Evolutionary conservation across 2,329 filamentous ascomycete genomes (phyloP).

Genomic region (Penicillium fuscoglaucum): DNA sequence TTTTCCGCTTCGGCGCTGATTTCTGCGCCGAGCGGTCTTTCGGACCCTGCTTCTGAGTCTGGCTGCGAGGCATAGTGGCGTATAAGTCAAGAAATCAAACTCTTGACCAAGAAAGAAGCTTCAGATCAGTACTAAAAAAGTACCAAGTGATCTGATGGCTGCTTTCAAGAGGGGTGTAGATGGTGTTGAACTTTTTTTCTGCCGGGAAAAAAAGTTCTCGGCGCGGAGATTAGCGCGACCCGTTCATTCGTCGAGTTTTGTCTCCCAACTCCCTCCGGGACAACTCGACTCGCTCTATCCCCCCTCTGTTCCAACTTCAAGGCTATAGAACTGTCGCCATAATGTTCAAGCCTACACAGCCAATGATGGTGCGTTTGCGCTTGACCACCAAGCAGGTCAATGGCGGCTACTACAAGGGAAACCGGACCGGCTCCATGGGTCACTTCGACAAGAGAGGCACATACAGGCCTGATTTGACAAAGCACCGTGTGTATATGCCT

Average conservation of each 20-base stretch:
- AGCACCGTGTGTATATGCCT: slow-evolving; percentile 81
- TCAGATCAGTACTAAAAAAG: slow-evolving; percentile 4
- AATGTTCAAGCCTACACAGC: slow-evolving; percentile 48
- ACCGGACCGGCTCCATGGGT: slow-evolving; percentile 83
- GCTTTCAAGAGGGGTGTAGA: slow-evolving; percentile 18
- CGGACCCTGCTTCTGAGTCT: slow-evolving; percentile 42
- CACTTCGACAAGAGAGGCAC: slow-evolving; percentile 62
- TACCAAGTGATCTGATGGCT: slow-evolving; percentile 13
- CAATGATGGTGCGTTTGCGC: slow-evolving; percentile 69
- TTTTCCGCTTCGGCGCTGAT: slow-evolving; percentile 51
- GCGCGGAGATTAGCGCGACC: slow-evolving; percentile 34
- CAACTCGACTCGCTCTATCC: slow-evolving; percentile 24
- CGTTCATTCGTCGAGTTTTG: slow-evolving; percentile 24
- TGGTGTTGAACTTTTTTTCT: slow-evolving; percentile 31
- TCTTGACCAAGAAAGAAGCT: slow-evolving; percentile 1
- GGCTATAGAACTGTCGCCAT: slow-evolving; percentile 14
- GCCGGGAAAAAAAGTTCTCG: slow-evolving; percentile 38
- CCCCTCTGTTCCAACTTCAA: neutral
- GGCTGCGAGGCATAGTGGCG: slow-evolving; percentile 43
- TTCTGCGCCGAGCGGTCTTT: slow-evolving; percentile 42
- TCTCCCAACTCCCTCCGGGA: slow-evolving; percentile 8
- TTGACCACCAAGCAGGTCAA: slow-evolving; percentile 92
- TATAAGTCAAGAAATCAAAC: slow-evolving; percentile 3
- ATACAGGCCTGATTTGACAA: slow-evolving; percentile 79
- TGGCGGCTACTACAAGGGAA: slow-evolving; percentile 97